Evolutionary conservation across 208 protist genomes (phyloP).

Genomic region (Trichomonas tenax): DNA sequence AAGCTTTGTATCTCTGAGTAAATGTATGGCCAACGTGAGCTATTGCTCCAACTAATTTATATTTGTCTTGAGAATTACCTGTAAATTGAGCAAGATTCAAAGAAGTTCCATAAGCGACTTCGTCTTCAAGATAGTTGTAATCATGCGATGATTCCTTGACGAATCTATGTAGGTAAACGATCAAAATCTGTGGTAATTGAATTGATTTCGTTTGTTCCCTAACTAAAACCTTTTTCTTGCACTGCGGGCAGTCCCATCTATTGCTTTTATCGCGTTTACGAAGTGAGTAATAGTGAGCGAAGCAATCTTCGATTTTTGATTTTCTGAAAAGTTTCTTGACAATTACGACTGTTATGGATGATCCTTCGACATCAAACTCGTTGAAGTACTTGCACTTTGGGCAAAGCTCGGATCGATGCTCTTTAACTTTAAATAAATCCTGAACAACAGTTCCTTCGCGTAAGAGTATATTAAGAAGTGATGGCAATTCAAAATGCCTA

Average conservation of each 20-base stretch:
- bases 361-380: neutral
- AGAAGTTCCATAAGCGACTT: neutral
- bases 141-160: neutral
- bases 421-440: neutral
- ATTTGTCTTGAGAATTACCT: neutral
- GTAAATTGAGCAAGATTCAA: neutral
- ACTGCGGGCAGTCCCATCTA: neutral
- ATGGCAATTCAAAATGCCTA: neutral
- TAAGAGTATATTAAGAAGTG: neutral
- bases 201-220: neutral
- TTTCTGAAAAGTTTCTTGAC: neutral
- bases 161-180: neutral
- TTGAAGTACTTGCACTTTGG: neutral
- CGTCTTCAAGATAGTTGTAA: neutral
- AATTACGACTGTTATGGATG: neutral
- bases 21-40: neutral
- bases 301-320: neutral
- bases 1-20: neutral
- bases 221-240: neutral
- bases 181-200: neutral
- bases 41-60: neutral
- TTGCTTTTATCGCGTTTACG: neutral
- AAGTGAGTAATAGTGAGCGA: neutral
- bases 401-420: neutral
- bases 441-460: neutral